Conservation (phyloP, 441 rosid species). For the Manihot esculenta region DNA sequence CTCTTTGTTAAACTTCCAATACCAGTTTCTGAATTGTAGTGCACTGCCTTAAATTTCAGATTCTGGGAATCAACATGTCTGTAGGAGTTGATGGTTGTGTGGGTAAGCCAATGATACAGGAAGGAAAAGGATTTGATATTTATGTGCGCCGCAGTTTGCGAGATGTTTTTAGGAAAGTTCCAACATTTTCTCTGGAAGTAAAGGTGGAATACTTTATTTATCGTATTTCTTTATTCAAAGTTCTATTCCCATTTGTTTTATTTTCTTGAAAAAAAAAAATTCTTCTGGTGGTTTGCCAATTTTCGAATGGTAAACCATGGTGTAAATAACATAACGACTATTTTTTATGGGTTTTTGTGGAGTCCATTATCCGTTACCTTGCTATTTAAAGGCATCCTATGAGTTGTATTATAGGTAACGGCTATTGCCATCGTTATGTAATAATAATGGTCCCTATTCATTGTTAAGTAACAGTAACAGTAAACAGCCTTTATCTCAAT, state of each 20-base stretch:
- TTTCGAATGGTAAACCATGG: not conserved
- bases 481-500: too few species aligned
- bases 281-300: not conserved
- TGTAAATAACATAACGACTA: too few species aligned
- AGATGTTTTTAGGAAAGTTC: conserved; percentile 93
- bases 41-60: conserved; percentile 43
- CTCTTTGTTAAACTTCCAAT: conserved; percentile 13
- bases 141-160: conserved; percentile 90
- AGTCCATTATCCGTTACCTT: too few species aligned
- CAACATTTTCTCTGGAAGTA: conserved; percentile 84
- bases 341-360: too few species aligned
- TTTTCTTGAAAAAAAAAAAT: not conserved
- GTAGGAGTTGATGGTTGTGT: conserved; percentile 80
- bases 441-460: too few species aligned
- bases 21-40: conserved; percentile 20
- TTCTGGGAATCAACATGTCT: conserved; percentile 93
- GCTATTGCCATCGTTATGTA: too few species aligned
- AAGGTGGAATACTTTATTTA: conserved; percentile 32
- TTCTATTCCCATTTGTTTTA: not conserved
- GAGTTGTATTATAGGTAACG: too few species aligned
- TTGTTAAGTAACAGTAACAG: too few species aligned
- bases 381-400: too few species aligned
- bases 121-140: conserved; percentile 86
- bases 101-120: conserved; percentile 91
- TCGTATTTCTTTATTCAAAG: not conserved